These are phyloP conservation scores for Corylus americana DNA, from an alignment of 306 rosid genomes.

Conservation along the genomic window DNA sequence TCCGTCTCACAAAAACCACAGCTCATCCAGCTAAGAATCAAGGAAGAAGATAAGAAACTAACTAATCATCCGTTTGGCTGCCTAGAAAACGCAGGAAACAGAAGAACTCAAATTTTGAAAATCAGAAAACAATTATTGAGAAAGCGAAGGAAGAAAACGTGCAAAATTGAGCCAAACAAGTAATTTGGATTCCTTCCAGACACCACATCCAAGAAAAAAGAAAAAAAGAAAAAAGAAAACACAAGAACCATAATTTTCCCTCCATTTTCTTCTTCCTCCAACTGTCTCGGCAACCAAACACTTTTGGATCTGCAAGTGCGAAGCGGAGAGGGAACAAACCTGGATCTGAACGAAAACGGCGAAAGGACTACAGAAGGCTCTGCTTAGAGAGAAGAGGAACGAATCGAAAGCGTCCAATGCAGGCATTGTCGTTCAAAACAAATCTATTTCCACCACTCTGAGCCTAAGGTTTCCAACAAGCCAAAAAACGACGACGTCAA, in stretches of 20 bases:
- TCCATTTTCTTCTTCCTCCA: background rate
- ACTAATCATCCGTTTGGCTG: background rate
- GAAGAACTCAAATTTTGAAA: background rate
- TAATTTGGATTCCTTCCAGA: background rate
- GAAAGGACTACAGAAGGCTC: slow-evolving; percentile 43
- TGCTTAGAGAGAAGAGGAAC: slow-evolving; percentile 69
- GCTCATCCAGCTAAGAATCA: background rate
- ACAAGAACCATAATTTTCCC: background rate
- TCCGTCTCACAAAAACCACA: background rate
- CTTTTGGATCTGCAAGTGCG: slow-evolving; percentile 27
- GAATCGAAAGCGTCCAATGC: slow-evolving; percentile 67
- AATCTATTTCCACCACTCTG: background rate
- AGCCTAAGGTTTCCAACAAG: background rate
- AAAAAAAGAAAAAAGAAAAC: background rate
- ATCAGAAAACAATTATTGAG: background rate
- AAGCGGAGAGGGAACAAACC: slow-evolving; percentile 42
- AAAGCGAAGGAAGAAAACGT: background rate
- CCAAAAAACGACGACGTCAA: background rate
- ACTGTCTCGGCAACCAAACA: slow-evolving; percentile 15
- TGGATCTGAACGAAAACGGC: slow-evolving; percentile 76
- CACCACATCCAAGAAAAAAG: background rate
- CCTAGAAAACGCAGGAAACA: background rate
- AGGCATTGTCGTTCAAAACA: slow-evolving; percentile 42
- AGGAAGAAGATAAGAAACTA: background rate
- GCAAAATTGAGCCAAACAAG: background rate